A percentile compares a stretch with the other conserved stretches of the same genome.
These are phyloP conservation scores for Paramecium caudatum DNA, from an alignment of 73 alveolate genomes.

Conservation along the genomic window DNA sequence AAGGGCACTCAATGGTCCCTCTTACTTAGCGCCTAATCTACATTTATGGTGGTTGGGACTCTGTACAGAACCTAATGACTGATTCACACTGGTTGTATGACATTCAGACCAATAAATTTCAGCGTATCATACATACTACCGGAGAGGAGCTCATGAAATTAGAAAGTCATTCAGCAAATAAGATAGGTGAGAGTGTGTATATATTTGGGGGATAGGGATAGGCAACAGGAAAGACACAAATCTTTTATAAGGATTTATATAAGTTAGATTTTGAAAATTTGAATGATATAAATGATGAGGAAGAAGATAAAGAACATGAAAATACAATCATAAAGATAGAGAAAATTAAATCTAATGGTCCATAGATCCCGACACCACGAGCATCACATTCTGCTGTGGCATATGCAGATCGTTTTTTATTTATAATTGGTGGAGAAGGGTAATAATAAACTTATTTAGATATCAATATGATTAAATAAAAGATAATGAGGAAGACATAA, in stretches of 20 bases:
- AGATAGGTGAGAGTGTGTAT: constrained; percentile 64
- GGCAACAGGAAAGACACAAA: background rate
- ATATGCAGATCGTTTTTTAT: constrained; percentile 61
- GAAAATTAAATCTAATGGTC: constrained; percentile 66
- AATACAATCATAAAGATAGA: constrained; percentile 47
- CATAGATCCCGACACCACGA: constrained; percentile 64
- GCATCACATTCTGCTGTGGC: constrained; percentile 72
- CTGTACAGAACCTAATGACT: constrained; percentile 56
- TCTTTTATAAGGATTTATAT: constrained; percentile 69
- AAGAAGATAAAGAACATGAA: background rate
- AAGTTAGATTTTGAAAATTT: constrained; percentile 69
- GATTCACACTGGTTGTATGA: constrained; percentile 60
- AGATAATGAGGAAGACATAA: constrained; percentile 44
- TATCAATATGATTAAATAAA: constrained; percentile 22
- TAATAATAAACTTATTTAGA: background rate
- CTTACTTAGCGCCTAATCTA: constrained; percentile 39
- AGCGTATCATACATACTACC: background rate
- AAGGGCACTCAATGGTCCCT: constrained; percentile 75
- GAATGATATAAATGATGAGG: background rate
- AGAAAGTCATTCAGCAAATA: constrained; percentile 72
- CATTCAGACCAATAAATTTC: constrained; percentile 31
- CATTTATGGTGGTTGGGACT: constrained; percentile 75
- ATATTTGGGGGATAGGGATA: constrained; percentile 74
- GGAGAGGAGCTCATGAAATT: constrained; percentile 50
- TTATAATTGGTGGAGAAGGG: constrained; percentile 77